Evolutionary conservation across 768 basidiomycete genomes (phyloP), one percentile per base, ranked within the genome.

Genomic region (Pisolithus sp.): DNA sequence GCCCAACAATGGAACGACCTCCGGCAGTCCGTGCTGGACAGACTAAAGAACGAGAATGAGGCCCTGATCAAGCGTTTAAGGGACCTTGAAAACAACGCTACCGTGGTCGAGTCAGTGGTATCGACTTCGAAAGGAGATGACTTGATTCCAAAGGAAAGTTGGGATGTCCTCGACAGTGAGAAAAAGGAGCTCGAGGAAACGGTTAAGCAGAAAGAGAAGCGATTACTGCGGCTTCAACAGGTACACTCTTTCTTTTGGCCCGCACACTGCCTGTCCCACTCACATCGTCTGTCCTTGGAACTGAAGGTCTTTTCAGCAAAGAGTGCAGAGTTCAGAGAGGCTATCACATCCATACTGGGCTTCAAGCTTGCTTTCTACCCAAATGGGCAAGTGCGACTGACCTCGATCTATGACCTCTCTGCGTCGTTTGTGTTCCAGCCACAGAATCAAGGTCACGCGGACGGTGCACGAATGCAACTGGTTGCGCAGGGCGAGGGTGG

Each of bases 351-450:
- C 0, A 86, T 98, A 46, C 78, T 97, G 0, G 95, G 94, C 6
- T 84, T 93, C 63, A 92, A 95, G 60, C 79, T 97, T 46, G 85
- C 86, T 1, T 96, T 97, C 64, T 89, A 89, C 62, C 89, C 87
- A 15, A 92, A 91, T 47, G 94, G 93, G 0, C 83, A 91, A 58
- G 86, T 97, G 46, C 79, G 89, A 20, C 83, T 96, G 54, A 94
- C 93, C 5, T 88, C 86, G n/a, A 78, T 90, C 59, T 97, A 86
- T 70, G 93, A 96, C 56, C 80, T 90, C 6, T 79, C 79, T 49
- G 88, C 91, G 26, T 84, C 87, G 45, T 94, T 96, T 63, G 87
- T 93, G 28, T 91, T 99, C 66, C 83, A 85, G 63, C 86, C 88
- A 2, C 65, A 64, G 54, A 69, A 62, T 60, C 75, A 60, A 61